Percentiles rank a stretch among this genome's conserved stretches.
Evolutionary conservation across 1,284 basidiomycete species (phyloP).

Genomic region (Takashimella tepidaria): DNA sequence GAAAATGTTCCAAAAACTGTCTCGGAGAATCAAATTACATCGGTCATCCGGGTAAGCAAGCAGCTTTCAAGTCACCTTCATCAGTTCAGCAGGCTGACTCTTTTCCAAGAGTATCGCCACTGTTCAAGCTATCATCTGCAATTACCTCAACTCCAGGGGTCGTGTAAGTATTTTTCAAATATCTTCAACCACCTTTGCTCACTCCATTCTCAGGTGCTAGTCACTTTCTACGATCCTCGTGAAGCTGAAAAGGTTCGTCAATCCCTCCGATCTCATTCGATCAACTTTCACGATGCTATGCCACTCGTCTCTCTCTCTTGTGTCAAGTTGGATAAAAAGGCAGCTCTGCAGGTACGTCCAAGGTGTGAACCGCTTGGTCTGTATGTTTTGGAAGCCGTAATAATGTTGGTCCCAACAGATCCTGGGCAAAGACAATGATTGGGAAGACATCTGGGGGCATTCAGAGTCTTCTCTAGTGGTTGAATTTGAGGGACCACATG

Average conservation of each 20-base stretch:
- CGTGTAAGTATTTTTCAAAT: constrained; percentile 17
- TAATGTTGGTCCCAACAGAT: constrained; percentile 16
- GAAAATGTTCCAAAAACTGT: constrained; percentile 21
- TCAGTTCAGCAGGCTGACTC: too few species aligned
- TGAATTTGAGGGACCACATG: constrained; percentile 16
- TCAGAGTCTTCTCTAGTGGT: constrained; percentile 17
- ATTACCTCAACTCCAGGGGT: constrained; percentile 25
- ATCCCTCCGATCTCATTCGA: constrained; percentile 13
- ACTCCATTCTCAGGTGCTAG: constrained; percentile 25
- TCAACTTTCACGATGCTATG: constrained; percentile 13
- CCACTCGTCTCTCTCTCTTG: constrained; percentile 20
- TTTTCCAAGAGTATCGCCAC: constrained; percentile 20
- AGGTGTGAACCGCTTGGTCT: too few species aligned
- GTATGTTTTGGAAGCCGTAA: background rate
- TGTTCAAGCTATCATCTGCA: constrained; percentile 28
- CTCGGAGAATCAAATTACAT: constrained; percentile 14
- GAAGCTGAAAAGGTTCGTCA: constrained; percentile 27
- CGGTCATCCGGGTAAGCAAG: constrained; percentile 22
- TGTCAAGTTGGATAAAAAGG: constrained; percentile 14
- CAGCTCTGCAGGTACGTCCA: constrained; percentile 22
- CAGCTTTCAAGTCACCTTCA: background rate
- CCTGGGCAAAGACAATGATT: constrained; percentile 10
- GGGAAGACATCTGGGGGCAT: constrained; percentile 18
- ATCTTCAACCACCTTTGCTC: background rate
- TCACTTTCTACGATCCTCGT: constrained; percentile 38